Conservation (phyloP, 192 early-diverging fungal genomes). For the Allomyces macrogynus region DNA sequence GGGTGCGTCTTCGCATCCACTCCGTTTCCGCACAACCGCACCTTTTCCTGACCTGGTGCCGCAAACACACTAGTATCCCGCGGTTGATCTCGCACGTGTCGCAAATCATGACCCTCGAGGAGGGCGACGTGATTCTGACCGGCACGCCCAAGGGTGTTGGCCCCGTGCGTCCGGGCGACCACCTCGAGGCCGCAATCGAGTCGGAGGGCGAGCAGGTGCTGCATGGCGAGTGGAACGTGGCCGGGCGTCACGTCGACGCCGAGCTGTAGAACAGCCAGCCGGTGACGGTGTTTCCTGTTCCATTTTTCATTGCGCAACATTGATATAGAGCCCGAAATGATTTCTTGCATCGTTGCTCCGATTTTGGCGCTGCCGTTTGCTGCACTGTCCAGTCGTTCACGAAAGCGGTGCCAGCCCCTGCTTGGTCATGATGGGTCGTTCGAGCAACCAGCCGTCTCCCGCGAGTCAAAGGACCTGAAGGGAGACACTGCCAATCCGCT, state of each 20-base stretch:
- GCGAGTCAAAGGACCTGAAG: too few species aligned
- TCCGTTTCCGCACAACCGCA: neutral
- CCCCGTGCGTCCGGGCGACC: neutral
- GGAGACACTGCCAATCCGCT: too few species aligned
- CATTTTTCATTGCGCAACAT: too few species aligned
- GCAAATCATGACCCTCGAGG: slow-evolving; percentile 70
- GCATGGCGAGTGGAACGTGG: neutral
- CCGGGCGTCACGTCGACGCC: neutral
- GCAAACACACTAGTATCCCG: slow-evolving; percentile 31
- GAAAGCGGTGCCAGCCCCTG: too few species aligned
- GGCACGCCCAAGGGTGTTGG: slow-evolving; percentile 16
- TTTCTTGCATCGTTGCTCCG: too few species aligned
- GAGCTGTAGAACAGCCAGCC: too few species aligned
- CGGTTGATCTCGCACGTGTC: slow-evolving; percentile 58
- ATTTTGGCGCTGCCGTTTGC: too few species aligned
- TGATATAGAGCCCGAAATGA: too few species aligned
- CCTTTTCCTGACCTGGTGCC: slow-evolving; percentile 1
- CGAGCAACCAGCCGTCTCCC: too few species aligned
- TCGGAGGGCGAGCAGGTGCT: neutral
- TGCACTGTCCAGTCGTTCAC: too few species aligned
- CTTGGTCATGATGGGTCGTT: too few species aligned
- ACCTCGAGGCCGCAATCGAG: neutral
- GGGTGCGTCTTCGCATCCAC: slow-evolving; percentile 20
- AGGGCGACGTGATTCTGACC: slow-evolving; percentile 77
- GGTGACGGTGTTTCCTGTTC: too few species aligned